A percentile compares a stretch with the other conserved stretches of the same genome.
Conservation (phyloP, 2,329 filamentous ascomycete species). For the Aotearoamyces nothofagi region DNA sequence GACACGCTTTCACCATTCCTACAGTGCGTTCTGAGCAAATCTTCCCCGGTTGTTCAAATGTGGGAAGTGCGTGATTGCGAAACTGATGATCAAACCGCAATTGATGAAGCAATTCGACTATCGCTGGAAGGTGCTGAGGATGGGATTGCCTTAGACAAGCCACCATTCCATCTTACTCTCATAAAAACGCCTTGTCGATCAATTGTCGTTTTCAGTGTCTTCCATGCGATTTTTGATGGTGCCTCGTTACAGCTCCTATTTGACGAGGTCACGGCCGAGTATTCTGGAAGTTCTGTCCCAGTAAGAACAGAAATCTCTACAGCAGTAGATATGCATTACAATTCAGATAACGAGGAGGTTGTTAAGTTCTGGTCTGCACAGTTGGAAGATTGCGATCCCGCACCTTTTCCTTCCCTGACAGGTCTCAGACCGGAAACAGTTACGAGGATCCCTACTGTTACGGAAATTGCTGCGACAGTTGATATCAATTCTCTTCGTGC, state of each 20-base stretch:
- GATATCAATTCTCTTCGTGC: no score
- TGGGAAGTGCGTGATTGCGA: constrained; percentile 6
- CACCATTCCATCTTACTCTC: constrained; percentile 35
- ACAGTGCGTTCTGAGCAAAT: constrained; percentile 30
- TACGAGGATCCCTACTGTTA: no score
- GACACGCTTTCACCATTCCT: constrained; percentile 40
- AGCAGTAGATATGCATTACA: constrained; percentile 2
- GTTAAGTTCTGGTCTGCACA: constrained; percentile 1
- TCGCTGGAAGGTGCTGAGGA: no score
- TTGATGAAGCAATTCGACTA: constrained; percentile 20
- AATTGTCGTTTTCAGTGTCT: constrained; percentile 52
- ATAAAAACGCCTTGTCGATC: constrained; percentile 17
- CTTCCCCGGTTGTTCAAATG: constrained; percentile 21
- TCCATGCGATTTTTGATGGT: constrained; percentile 83
- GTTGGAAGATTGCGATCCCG: constrained; percentile 1
- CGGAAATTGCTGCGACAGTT: no score
- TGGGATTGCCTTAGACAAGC: constrained; percentile 13
- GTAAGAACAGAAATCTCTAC: constrained; percentile 1
- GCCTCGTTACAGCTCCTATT: constrained; percentile 69
- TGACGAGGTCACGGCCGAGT: constrained; percentile 27
- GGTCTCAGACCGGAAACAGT: no score
- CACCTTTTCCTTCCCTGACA: no score
- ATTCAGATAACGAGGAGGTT: constrained; percentile 1
- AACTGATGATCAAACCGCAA: no score
- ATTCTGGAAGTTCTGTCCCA: not conserved